Percentiles rank a stretch among this genome's conserved stretches.
phyloP scores from a whole-genome alignment of 2,329 filamentous ascomycete species.

The Fusarium miscanthi region DNA sequence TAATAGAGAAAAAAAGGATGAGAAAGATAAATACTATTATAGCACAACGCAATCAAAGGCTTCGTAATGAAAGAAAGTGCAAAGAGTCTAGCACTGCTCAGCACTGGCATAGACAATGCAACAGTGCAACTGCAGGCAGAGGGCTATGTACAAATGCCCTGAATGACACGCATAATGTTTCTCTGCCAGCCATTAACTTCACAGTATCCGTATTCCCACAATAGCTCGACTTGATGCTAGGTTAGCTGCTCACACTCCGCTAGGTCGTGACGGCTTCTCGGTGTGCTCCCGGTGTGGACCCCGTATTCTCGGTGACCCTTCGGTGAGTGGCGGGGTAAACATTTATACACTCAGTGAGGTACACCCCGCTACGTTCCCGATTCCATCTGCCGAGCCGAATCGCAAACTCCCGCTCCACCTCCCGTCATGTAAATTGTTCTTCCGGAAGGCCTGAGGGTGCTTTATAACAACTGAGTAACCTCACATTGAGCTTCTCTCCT shows the following conservation, averaged over 20 bases:
- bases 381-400: conserved; percentile 47
- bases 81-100: neutral
- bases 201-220: neutral
- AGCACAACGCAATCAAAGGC: neutral
- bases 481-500: neutral
- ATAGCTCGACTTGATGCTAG: too few species aligned
- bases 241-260: neutral
- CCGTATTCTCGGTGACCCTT: conserved; percentile 5
- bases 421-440: conserved; percentile 44
- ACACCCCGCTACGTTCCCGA: conserved; percentile 41
- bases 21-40: neutral
- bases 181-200: too few species aligned
- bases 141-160: neutral
- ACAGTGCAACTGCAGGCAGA: neutral
- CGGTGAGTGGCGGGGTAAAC: conserved; percentile 46
- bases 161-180: neutral
- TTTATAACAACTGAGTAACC: conserved; percentile 1
- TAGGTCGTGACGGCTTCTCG: neutral
- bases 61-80: neutral
- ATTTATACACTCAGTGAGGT: conserved; percentile 38
- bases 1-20: neutral
- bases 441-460: conserved; percentile 33
- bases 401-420: conserved; percentile 35
- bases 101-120: neutral
- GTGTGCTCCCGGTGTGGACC: conserved; percentile 18